Evolutionary conservation across 108 stramenopile genomes (phyloP).

Genomic region (Bacterosira constricta): DNA sequence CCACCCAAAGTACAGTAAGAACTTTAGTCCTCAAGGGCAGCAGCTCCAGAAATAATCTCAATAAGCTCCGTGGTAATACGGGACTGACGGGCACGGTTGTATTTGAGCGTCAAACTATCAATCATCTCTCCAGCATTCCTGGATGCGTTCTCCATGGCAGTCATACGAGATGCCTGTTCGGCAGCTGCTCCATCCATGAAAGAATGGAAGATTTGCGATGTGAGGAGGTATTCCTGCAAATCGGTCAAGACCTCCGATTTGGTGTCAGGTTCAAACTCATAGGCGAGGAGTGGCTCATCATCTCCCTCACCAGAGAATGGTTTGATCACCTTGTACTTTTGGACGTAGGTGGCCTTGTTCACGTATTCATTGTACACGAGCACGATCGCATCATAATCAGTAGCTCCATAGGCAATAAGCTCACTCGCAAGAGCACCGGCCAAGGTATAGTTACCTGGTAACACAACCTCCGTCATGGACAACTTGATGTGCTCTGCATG

Average conservation of each 20-base stretch:
- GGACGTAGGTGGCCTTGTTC: conserved; percentile 85
- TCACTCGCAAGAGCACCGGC: conserved; percentile 84
- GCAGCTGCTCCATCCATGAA: conserved; percentile 98
- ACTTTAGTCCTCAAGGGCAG: conserved; percentile 92
- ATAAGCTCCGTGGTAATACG: conserved; percentile 99
- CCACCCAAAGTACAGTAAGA: background rate
- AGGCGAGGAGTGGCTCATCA: conserved; percentile 75
- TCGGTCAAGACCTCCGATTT: conserved; percentile 93
- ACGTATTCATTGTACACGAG: conserved; percentile 86
- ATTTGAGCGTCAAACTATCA: conserved; percentile 95
- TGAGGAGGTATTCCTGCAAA: conserved; percentile 94
- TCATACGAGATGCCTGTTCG: conserved; percentile 99
- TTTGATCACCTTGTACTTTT: conserved; percentile 86
- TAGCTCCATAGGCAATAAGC: conserved; percentile 77
- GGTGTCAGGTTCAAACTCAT: conserved; percentile 97
- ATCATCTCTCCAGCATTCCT: conserved; percentile 99
- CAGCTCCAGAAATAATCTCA: conserved; percentile 99
- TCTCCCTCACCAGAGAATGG: conserved; percentile 73
- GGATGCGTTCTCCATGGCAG: conserved; percentile 99
- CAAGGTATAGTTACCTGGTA: conserved; percentile 82
- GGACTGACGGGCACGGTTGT: conserved; percentile 99
- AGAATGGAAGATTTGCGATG: conserved; percentile 92
- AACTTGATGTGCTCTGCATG: conserved; percentile 65
- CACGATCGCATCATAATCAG: conserved; percentile 83
- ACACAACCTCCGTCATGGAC: conserved; percentile 73